These are phyloP conservation scores for Pythium brachiatum DNA, from an alignment of 352 stramenopile species.

Conservation along the genomic window DNA sequence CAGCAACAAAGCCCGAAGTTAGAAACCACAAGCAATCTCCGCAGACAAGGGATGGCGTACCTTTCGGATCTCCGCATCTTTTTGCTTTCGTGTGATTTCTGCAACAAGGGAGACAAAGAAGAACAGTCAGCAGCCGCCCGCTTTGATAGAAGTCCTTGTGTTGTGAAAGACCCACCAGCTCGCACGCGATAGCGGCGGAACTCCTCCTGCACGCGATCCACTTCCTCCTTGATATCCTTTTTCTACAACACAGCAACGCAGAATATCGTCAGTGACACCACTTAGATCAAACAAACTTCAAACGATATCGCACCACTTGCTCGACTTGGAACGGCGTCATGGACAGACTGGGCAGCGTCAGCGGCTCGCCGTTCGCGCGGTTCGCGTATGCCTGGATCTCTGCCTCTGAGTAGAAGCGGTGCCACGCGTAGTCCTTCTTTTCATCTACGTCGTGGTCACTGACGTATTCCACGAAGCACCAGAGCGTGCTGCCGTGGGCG, in stretches of 20 bases:
- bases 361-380: conserved; percentile 55
- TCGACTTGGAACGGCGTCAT: conserved; percentile 75
- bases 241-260: conserved; percentile 39
- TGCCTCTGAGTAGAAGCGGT: conserved; percentile 57
- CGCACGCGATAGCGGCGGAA: conserved; percentile 85
- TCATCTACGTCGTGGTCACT: conserved; percentile 70
- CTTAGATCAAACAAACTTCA: neutral
- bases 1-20: no score
- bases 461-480: conserved; percentile 83
- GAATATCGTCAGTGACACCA: neutral
- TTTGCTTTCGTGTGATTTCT: conserved; percentile 89
- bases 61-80: conserved; percentile 85
- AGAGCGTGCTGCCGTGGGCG: conserved; percentile 50
- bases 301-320: conserved; percentile 44
- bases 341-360: conserved; percentile 60
- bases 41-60: conserved; percentile 31
- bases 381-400: conserved; percentile 63
- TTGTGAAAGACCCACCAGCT: conserved; percentile 34
- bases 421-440: conserved; percentile 64
- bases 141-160: neutral
- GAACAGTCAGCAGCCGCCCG: neutral
- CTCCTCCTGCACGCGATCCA: conserved; percentile 84
- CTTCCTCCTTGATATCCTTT: conserved; percentile 77
- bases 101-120: neutral
- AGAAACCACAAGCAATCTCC: neutral